These are phyloP conservation scores for Pseudoperonospora humuli DNA, from an alignment of 352 stramenopile species.

Conservation along the genomic window DNA sequence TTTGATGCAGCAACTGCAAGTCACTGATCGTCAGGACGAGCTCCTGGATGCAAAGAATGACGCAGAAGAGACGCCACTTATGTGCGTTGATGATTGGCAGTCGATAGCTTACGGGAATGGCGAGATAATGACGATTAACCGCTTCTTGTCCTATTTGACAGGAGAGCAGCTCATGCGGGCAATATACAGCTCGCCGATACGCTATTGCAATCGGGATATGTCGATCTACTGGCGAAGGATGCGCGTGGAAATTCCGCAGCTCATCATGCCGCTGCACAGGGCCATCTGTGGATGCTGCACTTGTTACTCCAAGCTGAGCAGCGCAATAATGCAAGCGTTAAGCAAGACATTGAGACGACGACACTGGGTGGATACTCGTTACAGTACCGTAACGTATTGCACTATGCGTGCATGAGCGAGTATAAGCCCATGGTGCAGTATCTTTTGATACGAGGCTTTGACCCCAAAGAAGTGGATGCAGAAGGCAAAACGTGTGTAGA, in stretches of 20 bases:
- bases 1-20: slow-evolving; percentile 63
- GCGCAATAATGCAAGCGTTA: slow-evolving; percentile 15
- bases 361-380: slow-evolving; percentile 29
- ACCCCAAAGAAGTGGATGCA: slow-evolving; percentile 37
- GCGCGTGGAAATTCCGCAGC: slow-evolving; percentile 51
- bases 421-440: slow-evolving; percentile 70
- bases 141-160: slow-evolving; percentile 10
- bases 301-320: slow-evolving; percentile 52
- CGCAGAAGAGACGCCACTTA: slow-evolving; percentile 64
- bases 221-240: slow-evolving; percentile 48
- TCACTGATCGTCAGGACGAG: slow-evolving; percentile 13
- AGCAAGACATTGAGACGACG: slow-evolving; percentile 11
- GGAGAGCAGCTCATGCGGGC: slow-evolving; percentile 57
- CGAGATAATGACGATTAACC: slow-evolving; percentile 10
- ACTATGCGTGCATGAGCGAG: slow-evolving; percentile 55
- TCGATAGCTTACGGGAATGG: too few relatives aligned
- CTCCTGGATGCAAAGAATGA: slow-evolving; percentile 53
- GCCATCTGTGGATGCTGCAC: slow-evolving; percentile 69
- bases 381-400: slow-evolving; percentile 33
- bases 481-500: slow-evolving; percentile 40
- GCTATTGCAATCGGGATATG: slow-evolving; percentile 42
- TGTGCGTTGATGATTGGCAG: slow-evolving; percentile 22
- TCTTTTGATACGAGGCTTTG: slow-evolving; percentile 44
- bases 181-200: slow-evolving; percentile 58
- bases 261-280: slow-evolving; percentile 60